Percentiles rank a stretch among this genome's conserved stretches.
Evolutionary conservation across 2,329 filamentous ascomycete species (phyloP).

Genomic region (Hypomyces rosellus): DNA sequence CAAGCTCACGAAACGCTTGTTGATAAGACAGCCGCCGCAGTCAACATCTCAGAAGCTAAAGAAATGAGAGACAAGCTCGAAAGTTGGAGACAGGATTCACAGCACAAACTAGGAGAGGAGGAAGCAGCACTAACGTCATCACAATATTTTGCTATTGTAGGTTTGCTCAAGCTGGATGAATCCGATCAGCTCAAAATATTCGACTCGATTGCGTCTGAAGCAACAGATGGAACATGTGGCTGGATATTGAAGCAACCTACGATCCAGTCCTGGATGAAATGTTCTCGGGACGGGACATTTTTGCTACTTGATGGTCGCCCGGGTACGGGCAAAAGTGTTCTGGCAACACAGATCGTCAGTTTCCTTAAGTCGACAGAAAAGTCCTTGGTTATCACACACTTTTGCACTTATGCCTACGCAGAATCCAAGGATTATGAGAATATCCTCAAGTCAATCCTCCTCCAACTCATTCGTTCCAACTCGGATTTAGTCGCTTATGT

Average conservation of each 20-base stretch:
- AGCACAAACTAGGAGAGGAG: neutral
- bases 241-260: constrained; percentile 27
- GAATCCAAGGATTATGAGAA: constrained; percentile 27
- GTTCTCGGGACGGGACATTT: constrained; percentile 14
- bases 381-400: constrained; percentile 24
- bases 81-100: constrained; percentile 6
- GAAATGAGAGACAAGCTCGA: neutral
- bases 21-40: neutral
- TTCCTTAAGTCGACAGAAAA: constrained; percentile 18
- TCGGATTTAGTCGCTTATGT: constrained; percentile 18
- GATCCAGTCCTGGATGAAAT: constrained; percentile 22
- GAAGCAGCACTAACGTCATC: constrained; percentile 2
- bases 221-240: constrained; percentile 22
- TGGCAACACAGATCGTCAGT: constrained; percentile 22
- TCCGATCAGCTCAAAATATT: constrained; percentile 24
- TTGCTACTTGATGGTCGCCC: constrained; percentile 29
- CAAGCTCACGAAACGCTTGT: constrained; percentile 4
- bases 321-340: constrained; percentile 32
- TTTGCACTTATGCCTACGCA: constrained; percentile 27
- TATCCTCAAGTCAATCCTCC: constrained; percentile 25
- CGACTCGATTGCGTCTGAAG: constrained; percentile 21
- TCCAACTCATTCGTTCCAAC: constrained; percentile 21
- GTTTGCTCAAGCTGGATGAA: constrained; percentile 27
- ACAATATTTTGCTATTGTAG: constrained; percentile 13
- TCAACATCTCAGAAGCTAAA: neutral